These are phyloP conservation scores for Coprinellus micaceus DNA, from an alignment of 768 basidiomycete species.

Conservation along the genomic window DNA sequence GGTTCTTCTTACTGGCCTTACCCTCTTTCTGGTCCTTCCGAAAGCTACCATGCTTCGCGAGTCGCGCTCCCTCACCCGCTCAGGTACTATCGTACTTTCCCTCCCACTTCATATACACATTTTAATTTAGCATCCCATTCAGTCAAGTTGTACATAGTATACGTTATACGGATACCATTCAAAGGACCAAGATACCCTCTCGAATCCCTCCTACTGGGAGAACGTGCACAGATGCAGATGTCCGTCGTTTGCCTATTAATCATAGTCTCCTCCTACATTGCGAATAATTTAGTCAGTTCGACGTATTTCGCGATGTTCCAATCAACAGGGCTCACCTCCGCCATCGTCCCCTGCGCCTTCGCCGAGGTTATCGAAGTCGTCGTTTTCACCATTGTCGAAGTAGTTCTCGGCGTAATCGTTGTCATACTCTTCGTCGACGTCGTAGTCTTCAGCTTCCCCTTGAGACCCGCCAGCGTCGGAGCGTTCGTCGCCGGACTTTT, in stretches of 20 bases:
- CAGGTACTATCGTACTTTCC: not conserved
- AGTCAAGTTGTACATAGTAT: slow-evolving; percentile 1
- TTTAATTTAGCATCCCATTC: not conserved
- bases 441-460: slow-evolving; percentile 62
- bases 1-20: not conserved
- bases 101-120: not conserved
- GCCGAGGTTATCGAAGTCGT: slow-evolving; percentile 75
- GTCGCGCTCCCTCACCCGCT: too few relatives aligned
- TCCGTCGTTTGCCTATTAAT: too few relatives aligned
- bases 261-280: slow-evolving; percentile 11
- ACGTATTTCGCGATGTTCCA: too few relatives aligned
- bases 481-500: slow-evolving; percentile 67
- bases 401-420: slow-evolving; percentile 90
- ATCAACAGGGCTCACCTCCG: slow-evolving; percentile 35
- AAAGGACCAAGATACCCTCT: not conserved
- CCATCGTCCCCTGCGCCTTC: slow-evolving; percentile 68
- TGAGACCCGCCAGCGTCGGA: slow-evolving; percentile 66
- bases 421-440: slow-evolving; percentile 87
- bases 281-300: not conserved
- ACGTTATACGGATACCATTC: not conserved
- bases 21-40: not conserved
- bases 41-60: too few relatives aligned
- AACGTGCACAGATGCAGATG: too few relatives aligned
- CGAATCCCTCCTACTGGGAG: too few relatives aligned
- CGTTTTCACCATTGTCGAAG: slow-evolving; percentile 85